A percentile compares a stretch with the other conserved stretches of the same genome.
These are phyloP conservation scores for Senecio squalidus DNA, from an alignment of 140 eudicot species.

Conservation along the genomic window DNA sequence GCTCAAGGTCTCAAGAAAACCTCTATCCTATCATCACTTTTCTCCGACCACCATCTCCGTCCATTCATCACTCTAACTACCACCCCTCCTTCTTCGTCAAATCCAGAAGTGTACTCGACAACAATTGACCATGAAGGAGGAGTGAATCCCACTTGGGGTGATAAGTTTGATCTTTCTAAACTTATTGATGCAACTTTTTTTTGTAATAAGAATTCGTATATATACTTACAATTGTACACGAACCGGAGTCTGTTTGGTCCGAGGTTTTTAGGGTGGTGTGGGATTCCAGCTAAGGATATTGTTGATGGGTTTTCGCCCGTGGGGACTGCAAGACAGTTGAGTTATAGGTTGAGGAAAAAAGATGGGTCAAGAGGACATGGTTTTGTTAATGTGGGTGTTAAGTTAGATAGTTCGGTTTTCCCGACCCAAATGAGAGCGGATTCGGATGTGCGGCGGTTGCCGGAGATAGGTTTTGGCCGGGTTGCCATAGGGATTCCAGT, in stretches of 20 bases:
- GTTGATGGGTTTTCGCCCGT: constrained; percentile 32
- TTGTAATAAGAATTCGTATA: constrained; percentile 14
- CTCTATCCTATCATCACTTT: constrained; percentile 21
- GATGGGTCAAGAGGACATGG: constrained; percentile 66
- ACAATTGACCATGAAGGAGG: constrained; percentile 56
- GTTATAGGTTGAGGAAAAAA: constrained; percentile 51
- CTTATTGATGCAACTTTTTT: constrained; percentile 31
- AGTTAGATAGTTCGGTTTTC: constrained; percentile 19
- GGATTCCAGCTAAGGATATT: constrained; percentile 46
- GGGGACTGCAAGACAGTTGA: constrained; percentile 34
- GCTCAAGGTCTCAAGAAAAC: constrained; percentile 50
- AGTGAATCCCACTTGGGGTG: constrained; percentile 62
- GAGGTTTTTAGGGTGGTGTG: constrained; percentile 53
- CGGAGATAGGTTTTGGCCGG: constrained; percentile 8
- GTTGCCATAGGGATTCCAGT: constrained; percentile 51
- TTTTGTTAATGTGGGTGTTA: constrained; percentile 48
- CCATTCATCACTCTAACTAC: constrained; percentile 51
- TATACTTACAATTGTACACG: constrained; percentile 45
- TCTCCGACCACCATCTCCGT: constrained; percentile 16
- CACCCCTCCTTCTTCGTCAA: constrained; percentile 25
- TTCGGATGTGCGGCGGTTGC: neutral
- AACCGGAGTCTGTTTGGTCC: constrained; percentile 32
- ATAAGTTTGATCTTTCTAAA: constrained; percentile 38
- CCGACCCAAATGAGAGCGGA: constrained; percentile 2
- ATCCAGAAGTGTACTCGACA: constrained; percentile 32